Percentiles rank a stretch among this genome's conserved stretches.
Conservation (phyloP, 192 early-diverging fungal genomes). For the Phlyctochytrium arcticum region DNA sequence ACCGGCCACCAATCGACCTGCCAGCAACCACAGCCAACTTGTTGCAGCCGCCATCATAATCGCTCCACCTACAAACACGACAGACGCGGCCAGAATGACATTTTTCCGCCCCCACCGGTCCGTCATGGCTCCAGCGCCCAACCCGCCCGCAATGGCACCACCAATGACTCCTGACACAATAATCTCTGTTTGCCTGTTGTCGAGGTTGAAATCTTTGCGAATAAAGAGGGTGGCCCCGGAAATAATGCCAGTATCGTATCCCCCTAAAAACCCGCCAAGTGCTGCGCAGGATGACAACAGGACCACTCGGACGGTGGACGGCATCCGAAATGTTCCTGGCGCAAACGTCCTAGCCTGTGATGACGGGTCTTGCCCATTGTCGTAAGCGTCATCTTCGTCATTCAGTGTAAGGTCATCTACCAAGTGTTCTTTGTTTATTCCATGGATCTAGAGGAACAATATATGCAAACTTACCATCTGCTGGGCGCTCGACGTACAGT, state of each 20-base stretch:
- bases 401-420: no score
- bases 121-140: not conserved
- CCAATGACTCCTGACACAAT: conserved; percentile 2
- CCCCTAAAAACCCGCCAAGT: conserved; percentile 1
- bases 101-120: not conserved
- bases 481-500: no score
- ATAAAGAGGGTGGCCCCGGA: conserved; percentile 2
- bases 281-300: conserved; percentile 2
- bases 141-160: not conserved
- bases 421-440: no score
- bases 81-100: not conserved
- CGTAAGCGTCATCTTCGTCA: no score
- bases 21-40: not conserved
- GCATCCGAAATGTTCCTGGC: no score
- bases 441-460: no score
- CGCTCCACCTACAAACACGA: not conserved
- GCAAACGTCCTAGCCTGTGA: no score
- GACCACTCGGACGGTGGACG: not conserved
- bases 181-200: not conserved
- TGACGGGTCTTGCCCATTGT: no score
- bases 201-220: not conserved
- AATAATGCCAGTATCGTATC: conserved; percentile 11
- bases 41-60: not conserved
- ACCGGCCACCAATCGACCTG: not conserved
- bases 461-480: no score